phyloP scores from a whole-genome alignment of 169 alveolate species.

The Cryptosporidium muris region DNA sequence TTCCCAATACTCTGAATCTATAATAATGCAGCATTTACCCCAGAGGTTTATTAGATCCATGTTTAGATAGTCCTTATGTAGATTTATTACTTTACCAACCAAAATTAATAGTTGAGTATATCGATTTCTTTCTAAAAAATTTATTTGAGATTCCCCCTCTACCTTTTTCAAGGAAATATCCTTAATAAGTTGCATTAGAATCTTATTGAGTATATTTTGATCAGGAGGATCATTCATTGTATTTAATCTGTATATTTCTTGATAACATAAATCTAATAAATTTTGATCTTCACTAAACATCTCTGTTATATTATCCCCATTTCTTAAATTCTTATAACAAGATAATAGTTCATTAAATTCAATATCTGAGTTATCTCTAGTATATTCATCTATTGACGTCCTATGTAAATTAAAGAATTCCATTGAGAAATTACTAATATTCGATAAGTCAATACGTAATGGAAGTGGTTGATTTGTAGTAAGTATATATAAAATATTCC shows the following conservation, averaged over 20 bases:
- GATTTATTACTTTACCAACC: conserved; percentile 8
- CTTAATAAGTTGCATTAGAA: neutral
- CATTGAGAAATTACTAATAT: neutral
- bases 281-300: neutral
- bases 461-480: conserved; percentile 51
- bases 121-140: neutral
- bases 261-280: neutral
- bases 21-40: conserved; percentile 49
- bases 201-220: neutral
- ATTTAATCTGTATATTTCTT: neutral
- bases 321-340: conserved; percentile 14
- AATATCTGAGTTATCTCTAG: neutral
- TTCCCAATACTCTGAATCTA: conserved; percentile 51
- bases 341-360: conserved; percentile 35
- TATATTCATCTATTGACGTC: conserved; percentile 2
- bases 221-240: neutral
- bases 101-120: neutral
- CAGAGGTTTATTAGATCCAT: conserved; percentile 8
- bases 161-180: neutral
- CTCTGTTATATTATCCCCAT: neutral
- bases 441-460: conserved; percentile 22
- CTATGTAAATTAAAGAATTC: neutral
- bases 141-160: neutral
- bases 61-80: neutral
- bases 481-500: conserved; percentile 32